Base-by-base conservation (phyloP, 257 asterid species). In the Mentha longifolia region DNA sequence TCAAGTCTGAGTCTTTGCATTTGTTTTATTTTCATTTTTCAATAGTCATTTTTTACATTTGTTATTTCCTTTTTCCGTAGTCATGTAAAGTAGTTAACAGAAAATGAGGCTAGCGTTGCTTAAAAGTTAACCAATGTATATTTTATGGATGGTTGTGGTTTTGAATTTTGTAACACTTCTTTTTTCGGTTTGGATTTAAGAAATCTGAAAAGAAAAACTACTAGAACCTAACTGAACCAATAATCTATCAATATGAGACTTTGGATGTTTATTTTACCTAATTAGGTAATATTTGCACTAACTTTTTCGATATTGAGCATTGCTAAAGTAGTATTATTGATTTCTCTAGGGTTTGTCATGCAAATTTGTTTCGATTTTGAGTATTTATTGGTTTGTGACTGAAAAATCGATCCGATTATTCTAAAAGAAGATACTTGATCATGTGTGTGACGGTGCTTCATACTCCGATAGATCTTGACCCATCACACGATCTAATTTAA, bases 1-100 rank as follows among this genome's bases (percentile, higher is more conserved):
- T 9, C 41, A 1, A 64, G 55, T 42, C 55, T 62, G 39, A 22
- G 68, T 63, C 68, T 22, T 63, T 1, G 14, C 68, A 63, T 42
- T 63, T 63, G 20, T 42, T 54, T 50, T 12, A 25, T 33, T 55
- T 55, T 22, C 2, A 9, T 3, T 55, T 17, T 63, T 42, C 14
- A 55, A 10, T 12, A 37, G 41, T 61, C 31, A 17, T 61, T 37
- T 37, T 49, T 45, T 51, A 25, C 68, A 63, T 20, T 63, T 63
- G 20, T 42, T 54, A 17, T 12, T 50, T 50, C 9, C 57, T 28
- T 52, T 37, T 62, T 62, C 19, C 51, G 6, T 12, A 39, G 41
- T 35, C 35, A 19, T 61, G 17, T 61, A 4, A 39, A 41, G 39
- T 63, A 61, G 19, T 39, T 39, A 56, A n/a, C 3, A 0, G 3